phyloP scores from a whole-genome alignment of 371 early-diverging fungal genomes.

The Choanephora cucurbitarum region DNA sequence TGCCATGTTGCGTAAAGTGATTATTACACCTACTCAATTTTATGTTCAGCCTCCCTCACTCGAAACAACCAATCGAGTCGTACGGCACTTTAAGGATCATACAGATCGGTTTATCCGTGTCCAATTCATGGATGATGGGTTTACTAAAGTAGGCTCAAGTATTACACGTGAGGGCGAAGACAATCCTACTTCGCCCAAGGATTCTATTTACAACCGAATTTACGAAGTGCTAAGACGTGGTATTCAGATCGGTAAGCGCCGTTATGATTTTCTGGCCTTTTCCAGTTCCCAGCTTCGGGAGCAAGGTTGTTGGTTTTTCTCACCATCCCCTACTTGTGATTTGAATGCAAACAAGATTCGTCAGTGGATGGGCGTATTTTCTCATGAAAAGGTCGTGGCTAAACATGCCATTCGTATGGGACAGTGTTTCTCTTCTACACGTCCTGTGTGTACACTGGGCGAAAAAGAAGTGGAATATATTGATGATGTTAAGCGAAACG shows the following conservation, averaged over 20 bases:
- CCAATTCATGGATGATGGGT: slow-evolving; percentile 68
- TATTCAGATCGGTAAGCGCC: slow-evolving; percentile 56
- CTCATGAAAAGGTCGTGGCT: slow-evolving; percentile 66
- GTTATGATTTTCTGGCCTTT: slow-evolving; percentile 74
- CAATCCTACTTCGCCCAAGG: slow-evolving; percentile 17
- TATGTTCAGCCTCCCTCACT: slow-evolving; percentile 56
- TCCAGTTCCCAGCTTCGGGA: slow-evolving; percentile 70
- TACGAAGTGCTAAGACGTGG: slow-evolving; percentile 57
- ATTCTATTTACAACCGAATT: slow-evolving; percentile 53
- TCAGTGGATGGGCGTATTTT: slow-evolving; percentile 75
- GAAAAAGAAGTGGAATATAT: slow-evolving; percentile 46
- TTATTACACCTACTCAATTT: slow-evolving; percentile 65
- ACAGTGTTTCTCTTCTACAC: slow-evolving; percentile 75
- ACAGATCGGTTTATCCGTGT: slow-evolving; percentile 70
- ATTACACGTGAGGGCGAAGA: not conserved
- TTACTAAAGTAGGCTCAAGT: slow-evolving; percentile 39
- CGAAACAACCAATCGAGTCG: slow-evolving; percentile 70
- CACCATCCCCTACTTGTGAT: slow-evolving; percentile 23
- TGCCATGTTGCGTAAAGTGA: slow-evolving; percentile 57
- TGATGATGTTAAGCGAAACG: slow-evolving; percentile 58
- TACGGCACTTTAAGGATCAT: slow-evolving; percentile 52
- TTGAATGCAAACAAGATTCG: slow-evolving; percentile 63
- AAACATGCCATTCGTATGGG: slow-evolving; percentile 78
- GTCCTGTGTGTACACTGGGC: slow-evolving; percentile 44
- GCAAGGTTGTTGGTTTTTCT: slow-evolving; percentile 78